A percentile compares a stretch with the other conserved stretches of the same genome.
phyloP scores from a whole-genome alignment of 129 eudicot genomes.

The Gnaphalium uliginosum region DNA sequence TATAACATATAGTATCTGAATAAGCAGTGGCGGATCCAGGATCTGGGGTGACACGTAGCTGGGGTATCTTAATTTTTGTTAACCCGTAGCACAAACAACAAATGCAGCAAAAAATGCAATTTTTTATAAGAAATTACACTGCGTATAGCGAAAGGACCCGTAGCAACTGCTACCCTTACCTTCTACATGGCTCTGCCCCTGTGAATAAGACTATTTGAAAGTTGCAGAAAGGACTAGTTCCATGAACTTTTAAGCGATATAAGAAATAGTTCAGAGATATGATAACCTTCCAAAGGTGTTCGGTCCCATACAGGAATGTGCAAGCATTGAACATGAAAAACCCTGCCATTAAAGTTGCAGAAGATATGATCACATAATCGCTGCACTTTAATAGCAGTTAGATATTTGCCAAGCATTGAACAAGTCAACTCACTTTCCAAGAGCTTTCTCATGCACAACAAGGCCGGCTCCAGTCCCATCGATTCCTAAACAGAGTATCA shows the following conservation, averaged over 20 bases:
- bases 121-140: too few species aligned
- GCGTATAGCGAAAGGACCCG: too few species aligned
- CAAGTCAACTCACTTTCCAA: constrained; percentile 74
- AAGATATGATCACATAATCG: not conserved
- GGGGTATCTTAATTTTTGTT: too few species aligned
- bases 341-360: constrained; percentile 43
- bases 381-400: not conserved
- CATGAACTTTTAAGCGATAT: not conserved
- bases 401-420: not conserved
- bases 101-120: too few species aligned
- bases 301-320: constrained; percentile 71
- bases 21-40: too few species aligned
- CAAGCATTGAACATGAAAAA: constrained; percentile 70
- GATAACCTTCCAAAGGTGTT: constrained; percentile 66
- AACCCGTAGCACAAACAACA: too few species aligned
- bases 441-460: constrained; percentile 76
- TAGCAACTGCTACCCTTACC: too few species aligned
- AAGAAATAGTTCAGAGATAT: not conserved
- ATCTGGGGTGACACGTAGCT: too few species aligned
- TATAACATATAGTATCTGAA: not conserved
- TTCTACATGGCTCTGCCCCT: too few species aligned
- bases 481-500: constrained; percentile 51
- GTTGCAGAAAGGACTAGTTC: not conserved
- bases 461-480: constrained; percentile 94
- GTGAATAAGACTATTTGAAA: not conserved